A percentile compares a stretch with the other conserved stretches of the same genome.
phyloP scores from a whole-genome alignment of 768 basidiomycete genomes.

The Boletellus emodensis region DNA sequence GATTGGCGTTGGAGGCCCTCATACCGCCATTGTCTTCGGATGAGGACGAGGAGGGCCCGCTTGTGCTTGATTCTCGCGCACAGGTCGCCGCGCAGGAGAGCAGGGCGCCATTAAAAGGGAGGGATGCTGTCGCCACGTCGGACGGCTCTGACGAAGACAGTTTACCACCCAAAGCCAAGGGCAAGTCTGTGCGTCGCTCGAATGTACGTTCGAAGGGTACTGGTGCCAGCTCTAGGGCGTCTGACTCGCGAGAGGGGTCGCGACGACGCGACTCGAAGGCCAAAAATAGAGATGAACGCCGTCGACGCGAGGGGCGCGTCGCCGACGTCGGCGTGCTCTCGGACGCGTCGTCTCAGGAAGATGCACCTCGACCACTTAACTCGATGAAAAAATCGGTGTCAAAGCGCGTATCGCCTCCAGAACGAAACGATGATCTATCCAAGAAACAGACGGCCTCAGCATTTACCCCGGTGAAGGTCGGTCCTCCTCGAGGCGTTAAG shows the following conservation, averaged over 20 bases:
- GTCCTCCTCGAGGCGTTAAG: constrained; percentile 25
- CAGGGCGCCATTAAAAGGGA: background rate
- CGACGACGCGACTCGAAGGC: background rate
- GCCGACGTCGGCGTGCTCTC: background rate
- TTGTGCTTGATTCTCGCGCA: background rate
- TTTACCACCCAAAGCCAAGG: constrained; percentile 4
- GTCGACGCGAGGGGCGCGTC: background rate
- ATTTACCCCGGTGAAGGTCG: constrained; percentile 13
- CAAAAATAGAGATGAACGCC: background rate
- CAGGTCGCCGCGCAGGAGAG: background rate
- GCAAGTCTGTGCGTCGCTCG: background rate
- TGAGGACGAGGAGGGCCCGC: constrained; percentile 1
- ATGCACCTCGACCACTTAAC: background rate
- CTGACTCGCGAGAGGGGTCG: background rate
- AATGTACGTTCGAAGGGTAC: background rate
- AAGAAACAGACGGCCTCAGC: constrained; percentile 3
- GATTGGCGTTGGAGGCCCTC: constrained; percentile 7
- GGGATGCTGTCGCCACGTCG: background rate
- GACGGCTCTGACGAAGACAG: constrained; percentile 1
- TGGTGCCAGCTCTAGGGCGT: background rate
- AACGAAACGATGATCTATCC: background rate
- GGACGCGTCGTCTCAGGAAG: constrained; percentile 1
- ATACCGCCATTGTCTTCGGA: constrained; percentile 8
- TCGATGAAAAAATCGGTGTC: background rate
- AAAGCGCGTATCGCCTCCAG: background rate